These are phyloP conservation scores for Epicoccum nigrum DNA, from an alignment of 2,329 filamentous ascomycete genomes.

Conservation along the genomic window DNA sequence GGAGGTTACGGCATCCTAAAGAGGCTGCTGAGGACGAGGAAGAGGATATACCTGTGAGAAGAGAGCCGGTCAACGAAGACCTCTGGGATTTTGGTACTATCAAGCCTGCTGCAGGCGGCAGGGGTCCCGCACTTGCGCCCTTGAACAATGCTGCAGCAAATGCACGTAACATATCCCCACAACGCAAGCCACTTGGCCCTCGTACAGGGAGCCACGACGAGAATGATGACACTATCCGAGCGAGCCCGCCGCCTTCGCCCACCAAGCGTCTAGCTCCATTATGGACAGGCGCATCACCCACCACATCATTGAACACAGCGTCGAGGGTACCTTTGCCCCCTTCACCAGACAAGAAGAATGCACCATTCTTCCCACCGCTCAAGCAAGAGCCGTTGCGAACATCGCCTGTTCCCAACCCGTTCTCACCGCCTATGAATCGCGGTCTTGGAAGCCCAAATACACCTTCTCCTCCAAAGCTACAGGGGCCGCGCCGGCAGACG, in stretches of 20 bases:
- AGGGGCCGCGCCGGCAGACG: slow-evolving; percentile 41
- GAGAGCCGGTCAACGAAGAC: slow-evolving; percentile 72
- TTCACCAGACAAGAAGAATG: slow-evolving; percentile 51
- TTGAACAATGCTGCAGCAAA: slow-evolving; percentile 86
- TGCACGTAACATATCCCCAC: slow-evolving; percentile 59
- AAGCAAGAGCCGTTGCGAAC: slow-evolving; percentile 37
- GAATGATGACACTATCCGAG: slow-evolving; percentile 46
- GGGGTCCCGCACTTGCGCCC: slow-evolving; percentile 66
- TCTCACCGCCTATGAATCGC: slow-evolving; percentile 39
- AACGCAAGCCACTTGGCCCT: slow-evolving; percentile 42
- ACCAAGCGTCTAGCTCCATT: slow-evolving; percentile 47
- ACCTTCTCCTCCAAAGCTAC: slow-evolving; percentile 34
- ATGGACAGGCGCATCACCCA: slow-evolving; percentile 45
- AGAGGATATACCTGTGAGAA: slow-evolving; percentile 45
- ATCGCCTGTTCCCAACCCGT: slow-evolving; percentile 41
- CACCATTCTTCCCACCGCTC: slow-evolving; percentile 40
- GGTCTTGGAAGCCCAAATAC: slow-evolving; percentile 41
- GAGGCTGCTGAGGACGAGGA: slow-evolving; percentile 60
- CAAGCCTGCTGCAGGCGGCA: slow-evolving; percentile 64
- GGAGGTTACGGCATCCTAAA: slow-evolving; percentile 80
- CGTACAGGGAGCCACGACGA: slow-evolving; percentile 40
- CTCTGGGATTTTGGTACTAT: slow-evolving; percentile 99
- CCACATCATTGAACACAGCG: slow-evolving; percentile 49
- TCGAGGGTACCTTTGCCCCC: slow-evolving; percentile 53
- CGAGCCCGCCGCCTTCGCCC: slow-evolving; percentile 51